These are phyloP conservation scores for Stagonosporopsis rhizophila DNA, from an alignment of 2,329 filamentous ascomycete genomes.

Conservation along the genomic window DNA sequence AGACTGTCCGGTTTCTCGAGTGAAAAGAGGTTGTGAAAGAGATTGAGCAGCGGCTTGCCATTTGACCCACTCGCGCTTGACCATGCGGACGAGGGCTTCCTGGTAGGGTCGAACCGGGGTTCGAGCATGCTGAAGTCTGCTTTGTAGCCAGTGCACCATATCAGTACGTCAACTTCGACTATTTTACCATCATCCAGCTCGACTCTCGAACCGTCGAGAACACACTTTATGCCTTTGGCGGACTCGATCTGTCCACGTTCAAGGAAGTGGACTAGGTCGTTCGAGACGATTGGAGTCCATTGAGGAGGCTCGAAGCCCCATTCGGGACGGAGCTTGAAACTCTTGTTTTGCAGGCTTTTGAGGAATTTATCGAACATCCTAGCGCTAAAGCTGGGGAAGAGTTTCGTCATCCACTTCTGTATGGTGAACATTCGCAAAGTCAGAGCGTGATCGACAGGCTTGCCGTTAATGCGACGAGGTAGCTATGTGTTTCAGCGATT, in stretches of 20 bases:
- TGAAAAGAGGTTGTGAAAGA: constrained; percentile 58
- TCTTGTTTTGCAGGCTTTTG: constrained; percentile 28
- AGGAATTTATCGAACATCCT: constrained; percentile 28
- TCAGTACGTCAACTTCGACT: constrained; percentile 45
- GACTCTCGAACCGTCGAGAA: constrained; percentile 21
- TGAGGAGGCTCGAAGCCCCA: constrained; percentile 33
- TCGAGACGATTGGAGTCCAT: constrained; percentile 30
- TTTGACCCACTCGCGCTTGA: constrained; percentile 28
- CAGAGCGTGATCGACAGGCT: constrained; percentile 26
- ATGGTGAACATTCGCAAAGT: constrained; percentile 23
- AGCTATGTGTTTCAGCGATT: constrained; percentile 12
- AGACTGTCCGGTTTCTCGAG: constrained; percentile 54
- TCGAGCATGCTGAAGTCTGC: constrained; percentile 38
- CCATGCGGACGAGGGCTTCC: constrained; percentile 22
- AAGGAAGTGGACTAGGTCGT: constrained; percentile 24
- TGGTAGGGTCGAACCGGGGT: constrained; percentile 29
- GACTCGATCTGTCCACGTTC: constrained; percentile 27
- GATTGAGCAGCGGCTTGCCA: constrained; percentile 43
- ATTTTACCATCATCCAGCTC: constrained; percentile 41
- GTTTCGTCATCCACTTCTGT: constrained; percentile 18
- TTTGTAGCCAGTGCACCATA: constrained; percentile 48
- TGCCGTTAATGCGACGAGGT: constrained; percentile 24
- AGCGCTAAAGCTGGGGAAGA: constrained; percentile 26
- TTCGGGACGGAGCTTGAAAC: constrained; percentile 31
- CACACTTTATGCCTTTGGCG: constrained; percentile 23